Base-by-base conservation (phyloP, 257 asterid species). In the Ophiorrhiza pumila region DNA sequence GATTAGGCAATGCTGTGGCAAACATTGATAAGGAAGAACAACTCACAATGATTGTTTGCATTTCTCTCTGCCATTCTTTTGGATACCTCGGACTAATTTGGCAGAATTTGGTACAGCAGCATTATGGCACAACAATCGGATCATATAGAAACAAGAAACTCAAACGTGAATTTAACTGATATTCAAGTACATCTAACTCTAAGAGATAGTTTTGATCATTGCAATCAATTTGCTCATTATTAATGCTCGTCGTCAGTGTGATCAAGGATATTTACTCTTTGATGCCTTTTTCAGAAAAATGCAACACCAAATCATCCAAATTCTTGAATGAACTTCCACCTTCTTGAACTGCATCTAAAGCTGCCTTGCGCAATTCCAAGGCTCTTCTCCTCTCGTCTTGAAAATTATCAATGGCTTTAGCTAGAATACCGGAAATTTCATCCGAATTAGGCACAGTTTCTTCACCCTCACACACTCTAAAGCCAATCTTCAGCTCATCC, bases 401-500 rank as follows among this genome's bases (percentile, higher is more conserved):
- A 81, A 91, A 85, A 55, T 74, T 65, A 3, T 71, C 34, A 13
- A 37, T 75, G 1, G 86, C 80, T 13, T 78, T 71, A 0, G 23
- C 76, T 31, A 92, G 15, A 65, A 74, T 27, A 46, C 12, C n/a
- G 45, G 72, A 87, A 46, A 90, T 27, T 20, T 83, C 85, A 8
- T 71, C 79, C 0, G 91, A 74, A 23, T 79, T 64, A 0, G 83
- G 87, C 57, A 86, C 83, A 0, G 89, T 75, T 18, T 82, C 68
- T 0, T 37, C 87, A 74, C 97, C 97, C 46, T 90, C 92, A 52
- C 95, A 86, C 22, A 86, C 87, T 66, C 87, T 83, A 43, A 78
- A 43, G 1, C 90, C 97, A 2, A 92, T 76, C 46, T 72, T 83
- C 62, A 87, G 57, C 46, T 89, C 81, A 20, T 90, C 95, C 56